Percentiles rank a stretch among this genome's conserved stretches.
Evolutionary conservation across 352 stramenopile genomes (phyloP).

Genomic region (Peronospora belbahrii): DNA sequence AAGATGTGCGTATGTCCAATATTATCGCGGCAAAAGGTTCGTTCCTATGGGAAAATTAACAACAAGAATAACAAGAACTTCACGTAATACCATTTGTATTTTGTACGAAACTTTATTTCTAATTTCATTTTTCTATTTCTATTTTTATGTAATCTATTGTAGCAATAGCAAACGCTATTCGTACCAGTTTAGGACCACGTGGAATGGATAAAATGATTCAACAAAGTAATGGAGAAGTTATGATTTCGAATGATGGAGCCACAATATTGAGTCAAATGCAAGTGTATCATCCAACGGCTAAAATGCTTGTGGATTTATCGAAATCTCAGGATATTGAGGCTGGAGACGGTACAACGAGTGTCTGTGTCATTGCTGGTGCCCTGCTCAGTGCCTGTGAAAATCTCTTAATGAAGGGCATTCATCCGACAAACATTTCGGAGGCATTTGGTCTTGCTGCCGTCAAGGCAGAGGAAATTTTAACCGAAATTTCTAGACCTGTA

Average conservation of each 20-base stretch:
- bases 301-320: constrained; percentile 99
- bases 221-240: constrained; percentile 94
- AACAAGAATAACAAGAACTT: no score
- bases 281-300: constrained; percentile 97
- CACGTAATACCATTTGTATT: no score
- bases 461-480: constrained; percentile 87
- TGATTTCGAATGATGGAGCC: constrained; percentile 99
- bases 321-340: constrained; percentile 99
- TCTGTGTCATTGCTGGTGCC: constrained; percentile 98
- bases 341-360: constrained; percentile 95
- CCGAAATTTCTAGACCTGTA: constrained; percentile 87
- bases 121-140: no score
- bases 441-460: constrained; percentile 91
- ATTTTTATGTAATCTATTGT: no score
- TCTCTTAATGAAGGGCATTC: constrained; percentile 92
- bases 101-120: not conserved
- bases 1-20: constrained; percentile 97
- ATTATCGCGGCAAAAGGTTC: constrained; percentile 97
- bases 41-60: not conserved
- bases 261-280: constrained; percentile 98
- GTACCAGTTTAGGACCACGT: constrained; percentile 95
- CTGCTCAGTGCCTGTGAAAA: constrained; percentile 93
- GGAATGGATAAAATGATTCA: constrained; percentile 99
- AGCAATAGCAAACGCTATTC: constrained; percentile 97
- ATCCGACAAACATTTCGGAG: constrained; percentile 97